Base-by-base conservation (phyloP, 768 basidiomycete genomes). In the Galerina marginata region DNA sequence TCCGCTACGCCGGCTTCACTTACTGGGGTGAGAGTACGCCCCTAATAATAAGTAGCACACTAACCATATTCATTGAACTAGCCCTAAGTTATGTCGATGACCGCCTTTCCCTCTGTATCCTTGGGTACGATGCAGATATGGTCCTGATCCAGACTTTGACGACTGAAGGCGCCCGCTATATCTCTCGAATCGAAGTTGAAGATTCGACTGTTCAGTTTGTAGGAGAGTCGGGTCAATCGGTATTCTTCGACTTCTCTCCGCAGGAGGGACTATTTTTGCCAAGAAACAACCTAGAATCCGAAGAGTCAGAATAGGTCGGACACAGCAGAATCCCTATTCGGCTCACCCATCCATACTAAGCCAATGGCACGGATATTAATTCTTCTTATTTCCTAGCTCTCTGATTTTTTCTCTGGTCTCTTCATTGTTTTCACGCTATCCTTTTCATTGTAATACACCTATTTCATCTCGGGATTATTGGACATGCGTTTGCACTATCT, bases 161-260 rank as follows among this genome's bases (percentile, higher is more conserved):
- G 11, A 47, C 9, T 7, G 20, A 23, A 20, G 46, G 46, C 20
- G 46, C 46, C 29, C 29, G 29, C 29, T 33, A 33, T 33, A 33
- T 33, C 29, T 33, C 29, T 33, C 4, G 7, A 40, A 43, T 48
- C 23, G 14, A 36, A 16, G 1, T 43, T 43, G 37, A 60, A 37
- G 47, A 46, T 36, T 60, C 46, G 54, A 12, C 51, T 42, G 33
- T 55, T 6, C 54, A 38, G 39, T 54, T 29, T 6, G 39, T 25
- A 57, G 39, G 47, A 50, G 33, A 16, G 26, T 43, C 26, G 25
- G 44, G 36, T 26, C 20, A 12, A 16, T 33, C 44, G 43, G 42
- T 37, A 16, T 12, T 2, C 16, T n/a, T 20, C 11, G 48, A 49
- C 15, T 33, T 29, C 29, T 33, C 29, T 33, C 4, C 29, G 29